phyloP scores from a whole-genome alignment of 2,329 filamentous ascomycete species.

The Fusarium keratoplasticum region DNA sequence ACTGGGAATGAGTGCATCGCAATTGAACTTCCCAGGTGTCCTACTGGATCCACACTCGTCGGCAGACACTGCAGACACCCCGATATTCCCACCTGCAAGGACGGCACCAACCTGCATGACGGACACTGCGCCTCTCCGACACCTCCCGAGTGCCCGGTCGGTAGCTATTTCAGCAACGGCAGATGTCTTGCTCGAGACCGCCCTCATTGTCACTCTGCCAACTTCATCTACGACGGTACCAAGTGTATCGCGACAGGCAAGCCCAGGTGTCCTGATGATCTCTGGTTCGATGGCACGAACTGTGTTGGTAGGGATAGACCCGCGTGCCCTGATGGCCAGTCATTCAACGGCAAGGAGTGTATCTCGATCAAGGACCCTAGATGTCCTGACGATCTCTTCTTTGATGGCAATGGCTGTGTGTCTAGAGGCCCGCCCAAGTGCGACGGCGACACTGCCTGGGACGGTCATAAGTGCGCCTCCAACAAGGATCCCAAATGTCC shows the following conservation, averaged over 20 bases:
- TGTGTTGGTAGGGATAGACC: neutral
- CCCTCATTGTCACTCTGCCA: neutral
- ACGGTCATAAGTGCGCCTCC: neutral
- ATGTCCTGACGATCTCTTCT: neutral
- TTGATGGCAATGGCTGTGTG: neutral
- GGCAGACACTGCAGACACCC: neutral
- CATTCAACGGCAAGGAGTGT: neutral
- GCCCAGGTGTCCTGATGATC: neutral
- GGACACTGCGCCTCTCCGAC: neutral
- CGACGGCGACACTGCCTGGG: neutral
- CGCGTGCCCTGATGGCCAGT: neutral
- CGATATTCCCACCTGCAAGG: neutral
- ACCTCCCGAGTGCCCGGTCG: neutral
- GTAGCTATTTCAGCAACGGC: neutral
- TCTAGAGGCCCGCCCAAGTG: neutral
- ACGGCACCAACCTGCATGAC: neutral
- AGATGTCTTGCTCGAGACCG: neutral
- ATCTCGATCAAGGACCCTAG: neutral
- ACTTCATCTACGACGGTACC: neutral
- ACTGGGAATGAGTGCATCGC: neutral
- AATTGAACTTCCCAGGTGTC: neutral
- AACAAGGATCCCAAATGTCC: neutral
- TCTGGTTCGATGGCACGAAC: neutral
- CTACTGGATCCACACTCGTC: neutral
- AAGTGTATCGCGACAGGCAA: neutral